Conservation (phyloP, 441 rosid species). For the Brassica balearica region DNA sequence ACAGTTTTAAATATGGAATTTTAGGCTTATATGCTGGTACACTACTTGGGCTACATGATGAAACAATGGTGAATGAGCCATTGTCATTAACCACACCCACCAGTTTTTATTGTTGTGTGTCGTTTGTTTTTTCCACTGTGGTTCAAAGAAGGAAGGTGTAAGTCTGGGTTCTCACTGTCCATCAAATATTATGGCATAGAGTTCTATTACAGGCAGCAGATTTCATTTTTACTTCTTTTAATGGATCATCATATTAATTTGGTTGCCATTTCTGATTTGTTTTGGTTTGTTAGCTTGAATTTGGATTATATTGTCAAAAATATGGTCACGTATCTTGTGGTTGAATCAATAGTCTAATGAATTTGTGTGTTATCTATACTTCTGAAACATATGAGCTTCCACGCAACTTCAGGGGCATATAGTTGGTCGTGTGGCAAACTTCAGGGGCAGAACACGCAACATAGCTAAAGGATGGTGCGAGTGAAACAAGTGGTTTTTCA, state of each 20-base stretch:
- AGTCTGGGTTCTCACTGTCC: conserved; percentile 37
- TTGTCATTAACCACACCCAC: conserved; percentile 34
- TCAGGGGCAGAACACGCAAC: conserved; percentile 70
- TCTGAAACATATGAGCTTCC: neutral
- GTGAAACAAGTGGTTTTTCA: conserved; percentile 23
- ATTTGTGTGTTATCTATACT: neutral
- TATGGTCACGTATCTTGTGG: no score
- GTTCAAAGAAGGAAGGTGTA: conserved; percentile 39
- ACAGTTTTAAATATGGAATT: no score
- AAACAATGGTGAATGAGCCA: conserved; percentile 33
- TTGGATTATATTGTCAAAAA: no score
- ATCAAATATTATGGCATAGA: conserved; percentile 35
- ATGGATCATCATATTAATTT: no score
- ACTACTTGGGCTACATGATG: conserved; percentile 64
- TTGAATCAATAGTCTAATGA: neutral
- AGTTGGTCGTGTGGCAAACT: neutral
- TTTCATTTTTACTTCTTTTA: conserved; percentile 8
- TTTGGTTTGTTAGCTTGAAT: no score
- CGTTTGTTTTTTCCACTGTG: conserved; percentile 32
- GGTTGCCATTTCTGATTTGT: no score
- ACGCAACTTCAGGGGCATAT: neutral
- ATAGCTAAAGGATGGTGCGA: conserved; percentile 61
- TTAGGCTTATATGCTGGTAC: no score
- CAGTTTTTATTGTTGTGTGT: conserved; percentile 31
- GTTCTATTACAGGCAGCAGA: conserved; percentile 41